Evolutionary conservation across 2,329 filamentous ascomycete genomes (phyloP).

Genomic region (Colletotrichum falcatum): DNA sequence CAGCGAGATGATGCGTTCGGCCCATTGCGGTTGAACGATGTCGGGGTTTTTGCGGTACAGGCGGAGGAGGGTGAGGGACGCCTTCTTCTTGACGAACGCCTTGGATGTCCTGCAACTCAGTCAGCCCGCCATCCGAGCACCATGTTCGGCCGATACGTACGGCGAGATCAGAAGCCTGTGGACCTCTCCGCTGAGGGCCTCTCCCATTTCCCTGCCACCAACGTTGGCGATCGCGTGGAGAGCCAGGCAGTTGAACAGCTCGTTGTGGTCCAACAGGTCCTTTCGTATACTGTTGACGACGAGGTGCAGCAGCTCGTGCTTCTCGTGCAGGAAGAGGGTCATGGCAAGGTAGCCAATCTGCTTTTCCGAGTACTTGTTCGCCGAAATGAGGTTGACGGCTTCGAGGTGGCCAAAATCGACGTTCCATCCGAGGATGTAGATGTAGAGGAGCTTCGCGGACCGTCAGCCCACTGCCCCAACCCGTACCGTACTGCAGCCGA

Average conservation of each 20-base stretch:
- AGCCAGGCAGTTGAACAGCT: slow-evolving; percentile 96
- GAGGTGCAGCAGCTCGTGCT: slow-evolving; percentile 94
- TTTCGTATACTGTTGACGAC: slow-evolving; percentile 99
- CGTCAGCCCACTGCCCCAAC: slow-evolving; percentile 43
- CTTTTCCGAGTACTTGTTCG: slow-evolving; percentile 98
- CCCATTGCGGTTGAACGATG: slow-evolving; percentile 97
- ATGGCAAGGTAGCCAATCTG: slow-evolving; percentile 99
- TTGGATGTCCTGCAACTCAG: slow-evolving; percentile 73
- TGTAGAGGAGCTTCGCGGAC: slow-evolving; percentile 83
- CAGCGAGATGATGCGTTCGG: slow-evolving; percentile 96
- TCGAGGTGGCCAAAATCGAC: slow-evolving; percentile 99
- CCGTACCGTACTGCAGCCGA: slow-evolving; percentile 12
- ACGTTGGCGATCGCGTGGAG: slow-evolving; percentile 98
- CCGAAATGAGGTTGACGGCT: slow-evolving; percentile 96
- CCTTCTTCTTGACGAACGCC: slow-evolving; percentile 99
- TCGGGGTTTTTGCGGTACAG: slow-evolving; percentile 94
- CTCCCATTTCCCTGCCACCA: slow-evolving; percentile 95
- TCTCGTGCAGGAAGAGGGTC: slow-evolving; percentile 95
- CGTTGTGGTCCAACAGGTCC: slow-evolving; percentile 93
- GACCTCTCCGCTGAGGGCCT: slow-evolving; percentile 91
- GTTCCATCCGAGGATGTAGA: slow-evolving; percentile 99
- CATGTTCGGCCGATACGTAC: slow-evolving; percentile 62
- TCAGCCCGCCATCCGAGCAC: background rate
- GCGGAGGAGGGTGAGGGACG: slow-evolving; percentile 90
- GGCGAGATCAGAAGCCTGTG: slow-evolving; percentile 95